Conservation (phyloP, 1,139 yeast genomes). For the Magnusiomyces tetraspermus region DNA sequence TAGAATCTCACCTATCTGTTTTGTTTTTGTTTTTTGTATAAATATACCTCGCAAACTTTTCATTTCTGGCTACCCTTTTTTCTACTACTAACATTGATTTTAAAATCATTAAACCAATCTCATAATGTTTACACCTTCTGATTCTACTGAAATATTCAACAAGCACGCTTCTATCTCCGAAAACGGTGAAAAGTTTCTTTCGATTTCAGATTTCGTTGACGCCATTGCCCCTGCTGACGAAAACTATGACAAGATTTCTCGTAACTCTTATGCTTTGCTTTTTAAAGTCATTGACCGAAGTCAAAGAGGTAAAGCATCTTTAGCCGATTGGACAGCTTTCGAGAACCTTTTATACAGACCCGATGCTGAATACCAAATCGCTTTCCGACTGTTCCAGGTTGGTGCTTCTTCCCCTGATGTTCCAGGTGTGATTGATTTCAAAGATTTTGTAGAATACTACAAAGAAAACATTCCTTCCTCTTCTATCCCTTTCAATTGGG, state of each 20-base stretch:
- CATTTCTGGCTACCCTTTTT: not conserved
- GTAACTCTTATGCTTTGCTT: conserved; percentile 37
- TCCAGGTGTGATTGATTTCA: conserved; percentile 33
- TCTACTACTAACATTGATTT: too few relatives aligned
- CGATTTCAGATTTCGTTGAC: conserved; percentile 37
- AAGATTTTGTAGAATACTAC: conserved; percentile 32
- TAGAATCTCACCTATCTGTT: not conserved
- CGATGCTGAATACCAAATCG: conserved; percentile 42
- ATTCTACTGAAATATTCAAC: conserved; percentile 10
- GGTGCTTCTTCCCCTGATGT: not conserved
- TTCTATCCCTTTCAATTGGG: conserved; percentile 38
- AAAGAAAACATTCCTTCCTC: conserved; percentile 28
- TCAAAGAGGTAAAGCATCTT: conserved; percentile 28
- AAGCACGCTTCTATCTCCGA: conserved; percentile 12
- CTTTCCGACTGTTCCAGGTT: conserved; percentile 36
- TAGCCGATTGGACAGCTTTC: conserved; percentile 36
- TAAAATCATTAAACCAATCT: not conserved
- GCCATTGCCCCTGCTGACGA: conserved; percentile 38
- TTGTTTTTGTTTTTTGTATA: not conserved
- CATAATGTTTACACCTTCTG: conserved; percentile 1
- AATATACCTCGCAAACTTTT: not conserved
- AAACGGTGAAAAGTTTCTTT: conserved; percentile 39
- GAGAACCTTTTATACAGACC: conserved; percentile 35
- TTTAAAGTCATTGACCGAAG: conserved; percentile 37
- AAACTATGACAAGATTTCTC: conserved; percentile 36